Conservation (phyloP, 2,329 filamentous ascomycete genomes). For the Pyrenophora teres region DNA sequence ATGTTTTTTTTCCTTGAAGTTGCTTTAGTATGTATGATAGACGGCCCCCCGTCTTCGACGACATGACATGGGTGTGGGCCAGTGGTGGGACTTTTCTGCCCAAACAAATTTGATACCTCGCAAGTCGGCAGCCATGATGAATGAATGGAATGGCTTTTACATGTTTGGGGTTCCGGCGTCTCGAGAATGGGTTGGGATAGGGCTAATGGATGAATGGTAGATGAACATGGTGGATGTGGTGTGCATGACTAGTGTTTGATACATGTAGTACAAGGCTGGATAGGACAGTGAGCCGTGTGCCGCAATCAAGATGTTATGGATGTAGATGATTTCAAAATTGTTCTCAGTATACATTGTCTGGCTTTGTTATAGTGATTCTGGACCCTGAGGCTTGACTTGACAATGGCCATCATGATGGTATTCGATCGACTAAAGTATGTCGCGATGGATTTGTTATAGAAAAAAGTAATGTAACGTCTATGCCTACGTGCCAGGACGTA, state of each 20-base stretch:
- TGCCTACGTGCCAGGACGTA: too few species aligned
- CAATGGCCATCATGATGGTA: too few species aligned
- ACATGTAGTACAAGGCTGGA: constrained; percentile 24
- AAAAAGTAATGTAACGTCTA: too few species aligned
- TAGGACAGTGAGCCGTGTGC: constrained; percentile 12
- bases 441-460: too few species aligned
- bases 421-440: too few species aligned
- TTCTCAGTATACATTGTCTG: constrained; percentile 8
- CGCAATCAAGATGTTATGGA: constrained; percentile 19
- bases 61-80: constrained; percentile 31
- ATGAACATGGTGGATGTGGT: constrained; percentile 22
- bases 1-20: constrained; percentile 34
- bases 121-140: constrained; percentile 19
- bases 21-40: constrained; percentile 36
- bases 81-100: constrained; percentile 26
- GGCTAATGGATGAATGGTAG: constrained; percentile 6
- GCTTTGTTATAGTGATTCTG: background rate
- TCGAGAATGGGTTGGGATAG: constrained; percentile 8
- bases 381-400: too few species aligned
- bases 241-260: constrained; percentile 18
- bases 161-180: constrained; percentile 18
- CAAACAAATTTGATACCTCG: constrained; percentile 39
- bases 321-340: constrained; percentile 25
- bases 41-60: constrained; percentile 37
- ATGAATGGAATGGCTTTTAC: constrained; percentile 24